A percentile compares a stretch with the other conserved stretches of the same genome.
Conservation (phyloP, 345 rosid genomes). For the Hypericum perforatum region DNA sequence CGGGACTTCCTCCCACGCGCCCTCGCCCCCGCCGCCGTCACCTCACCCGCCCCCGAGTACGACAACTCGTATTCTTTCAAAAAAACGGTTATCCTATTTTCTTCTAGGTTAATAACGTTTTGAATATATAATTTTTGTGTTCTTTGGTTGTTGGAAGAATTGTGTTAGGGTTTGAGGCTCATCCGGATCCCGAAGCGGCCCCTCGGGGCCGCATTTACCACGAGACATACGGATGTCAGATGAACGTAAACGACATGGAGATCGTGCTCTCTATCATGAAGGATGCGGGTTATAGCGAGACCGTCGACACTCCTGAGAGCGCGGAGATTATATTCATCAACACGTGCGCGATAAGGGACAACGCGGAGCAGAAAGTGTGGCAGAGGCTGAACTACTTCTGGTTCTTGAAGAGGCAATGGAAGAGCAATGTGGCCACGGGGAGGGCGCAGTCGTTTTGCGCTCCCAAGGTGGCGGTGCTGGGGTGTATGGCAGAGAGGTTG, state of each 20-base stretch:
- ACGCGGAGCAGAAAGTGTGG: conserved; percentile 93
- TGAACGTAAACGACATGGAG: conserved; percentile 96
- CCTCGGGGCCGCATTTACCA: conserved; percentile 71
- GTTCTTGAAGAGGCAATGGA: conserved; percentile 92
- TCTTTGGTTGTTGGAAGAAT: conserved; percentile 23
- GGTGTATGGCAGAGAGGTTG: conserved; percentile 95
- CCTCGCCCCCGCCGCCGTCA: too few species aligned
- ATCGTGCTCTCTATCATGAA: conserved; percentile 84
- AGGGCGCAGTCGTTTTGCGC: conserved; percentile 58
- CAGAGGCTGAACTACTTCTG: conserved; percentile 92
- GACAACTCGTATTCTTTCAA: too few species aligned
- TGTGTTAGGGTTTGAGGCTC: conserved; percentile 17
- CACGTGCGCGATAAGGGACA: conserved; percentile 87
- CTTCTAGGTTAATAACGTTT: too few species aligned
- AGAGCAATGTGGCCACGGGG: conserved; percentile 54
- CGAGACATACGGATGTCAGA: conserved; percentile 92
- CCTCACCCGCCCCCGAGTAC: too few species aligned
- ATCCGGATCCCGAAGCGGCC: conserved; percentile 17
- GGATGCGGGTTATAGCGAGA: conserved; percentile 60
- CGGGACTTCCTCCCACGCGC: too few species aligned
- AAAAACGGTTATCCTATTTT: too few species aligned
- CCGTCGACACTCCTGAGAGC: conserved; percentile 63
- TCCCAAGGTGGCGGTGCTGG: conserved; percentile 89
- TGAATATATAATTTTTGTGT: too few species aligned
- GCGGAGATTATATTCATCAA: conserved; percentile 85